Evolutionary conservation across 2,329 filamentous ascomycete species (phyloP).

Genomic region (Pseudocercospora vitis): DNA sequence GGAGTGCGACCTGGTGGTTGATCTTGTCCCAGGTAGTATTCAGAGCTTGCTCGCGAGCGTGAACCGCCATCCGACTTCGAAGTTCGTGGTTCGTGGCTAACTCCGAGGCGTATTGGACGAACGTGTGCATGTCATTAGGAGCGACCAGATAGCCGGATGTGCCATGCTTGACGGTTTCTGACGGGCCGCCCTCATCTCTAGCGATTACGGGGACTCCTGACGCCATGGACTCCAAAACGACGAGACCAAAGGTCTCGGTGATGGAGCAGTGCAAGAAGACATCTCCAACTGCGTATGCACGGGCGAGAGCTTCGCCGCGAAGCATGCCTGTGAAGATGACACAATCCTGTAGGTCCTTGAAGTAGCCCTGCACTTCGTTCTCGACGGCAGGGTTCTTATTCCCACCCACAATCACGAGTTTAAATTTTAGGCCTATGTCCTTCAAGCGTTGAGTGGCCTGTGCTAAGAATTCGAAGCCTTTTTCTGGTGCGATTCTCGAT

Average conservation of each 20-base stretch:
- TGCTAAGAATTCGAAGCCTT: constrained; percentile 68
- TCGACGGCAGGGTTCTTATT: constrained; percentile 66
- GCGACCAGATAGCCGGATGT: constrained; percentile 62
- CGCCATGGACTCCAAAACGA: constrained; percentile 70
- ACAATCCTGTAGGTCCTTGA: constrained; percentile 55
- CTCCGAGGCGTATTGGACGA: constrained; percentile 55
- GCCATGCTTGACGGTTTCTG: constrained; percentile 63
- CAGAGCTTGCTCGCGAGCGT: constrained; percentile 58
- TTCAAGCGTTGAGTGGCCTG: constrained; percentile 57
- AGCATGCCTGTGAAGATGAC: constrained; percentile 68
- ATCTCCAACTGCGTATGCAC: constrained; percentile 67
- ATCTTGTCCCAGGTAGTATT: constrained; percentile 71
- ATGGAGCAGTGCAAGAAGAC: constrained; percentile 71
- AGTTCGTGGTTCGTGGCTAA: constrained; percentile 51
- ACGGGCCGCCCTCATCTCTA: constrained; percentile 67
- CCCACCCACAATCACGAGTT: constrained; percentile 66
- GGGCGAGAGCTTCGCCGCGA: constrained; percentile 60
- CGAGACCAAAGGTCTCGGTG: constrained; percentile 70
- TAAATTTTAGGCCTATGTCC: constrained; percentile 58
- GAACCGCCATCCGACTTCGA: constrained; percentile 48
- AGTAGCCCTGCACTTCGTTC: constrained; percentile 60
- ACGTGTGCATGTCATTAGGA: constrained; percentile 59
- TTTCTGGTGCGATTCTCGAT: constrained; percentile 67
- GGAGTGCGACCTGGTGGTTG: constrained; percentile 67
- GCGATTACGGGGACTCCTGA: constrained; percentile 69